These are phyloP conservation scores for Pestalotiopsis fici DNA, from an alignment of 2,329 filamentous ascomycete species.

Conservation along the genomic window DNA sequence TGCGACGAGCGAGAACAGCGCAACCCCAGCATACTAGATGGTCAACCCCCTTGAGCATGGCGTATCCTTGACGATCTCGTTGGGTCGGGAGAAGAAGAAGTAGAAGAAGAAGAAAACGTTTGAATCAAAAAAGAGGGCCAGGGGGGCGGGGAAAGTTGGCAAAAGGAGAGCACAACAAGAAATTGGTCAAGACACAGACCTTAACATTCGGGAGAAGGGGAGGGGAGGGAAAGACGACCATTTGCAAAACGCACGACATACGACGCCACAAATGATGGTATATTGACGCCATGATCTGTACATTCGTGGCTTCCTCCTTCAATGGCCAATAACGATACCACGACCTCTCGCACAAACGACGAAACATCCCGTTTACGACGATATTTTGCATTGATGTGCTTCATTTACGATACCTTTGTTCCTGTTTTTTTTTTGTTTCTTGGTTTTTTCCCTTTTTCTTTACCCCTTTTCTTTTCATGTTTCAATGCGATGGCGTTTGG, in stretches of 20 bases:
- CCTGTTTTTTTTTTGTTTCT: conserved; percentile 18
- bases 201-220: neutral
- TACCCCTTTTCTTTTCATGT: neutral
- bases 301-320: neutral
- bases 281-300: neutral
- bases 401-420: conserved; percentile 5
- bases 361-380: neutral
- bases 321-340: conserved; percentile 17
- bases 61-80: no score
- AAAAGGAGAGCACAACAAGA: neutral
- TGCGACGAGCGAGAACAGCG: conserved; percentile 56
- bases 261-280: neutral
- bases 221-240: neutral
- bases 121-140: no score
- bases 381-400: neutral
- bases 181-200: neutral
- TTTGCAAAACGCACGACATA: neutral
- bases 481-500: conserved; percentile 23
- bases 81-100: no score
- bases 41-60: neutral
- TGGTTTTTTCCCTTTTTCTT: neutral
- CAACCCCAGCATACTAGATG: conserved; percentile 30
- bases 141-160: no score
- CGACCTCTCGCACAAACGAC: conserved; percentile 11
- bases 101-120: no score